Evolutionary conservation across 768 basidiomycete genomes (phyloP).

Genomic region (Arthromyces matolae): DNA sequence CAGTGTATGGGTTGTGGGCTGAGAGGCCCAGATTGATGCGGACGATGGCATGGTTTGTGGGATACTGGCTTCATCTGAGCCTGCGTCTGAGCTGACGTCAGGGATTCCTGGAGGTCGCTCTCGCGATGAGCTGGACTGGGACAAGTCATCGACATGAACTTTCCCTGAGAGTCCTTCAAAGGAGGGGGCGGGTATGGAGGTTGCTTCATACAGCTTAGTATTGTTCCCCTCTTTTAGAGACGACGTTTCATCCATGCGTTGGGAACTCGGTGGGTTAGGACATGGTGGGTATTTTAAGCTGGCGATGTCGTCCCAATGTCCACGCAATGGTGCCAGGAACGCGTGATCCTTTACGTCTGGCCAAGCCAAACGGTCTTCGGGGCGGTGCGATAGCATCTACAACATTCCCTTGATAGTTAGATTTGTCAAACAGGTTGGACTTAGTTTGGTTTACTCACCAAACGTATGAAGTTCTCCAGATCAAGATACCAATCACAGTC

Average conservation of each 20-base stretch:
- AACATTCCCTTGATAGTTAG: neutral
- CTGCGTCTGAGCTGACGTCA: neutral
- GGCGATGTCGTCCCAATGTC: slow-evolving; percentile 30
- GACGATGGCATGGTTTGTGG: slow-evolving; percentile 23
- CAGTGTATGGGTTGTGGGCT: neutral
- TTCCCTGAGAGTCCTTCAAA: neutral
- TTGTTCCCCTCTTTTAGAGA: slow-evolving; percentile 1
- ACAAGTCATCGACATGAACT: neutral
- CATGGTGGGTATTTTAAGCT: slow-evolving; percentile 28
- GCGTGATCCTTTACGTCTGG: slow-evolving; percentile 23
- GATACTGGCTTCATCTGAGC: slow-evolving; percentile 14
- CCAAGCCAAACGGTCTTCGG: slow-evolving; percentile 25
- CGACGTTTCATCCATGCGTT: slow-evolving; percentile 10
- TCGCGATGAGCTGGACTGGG: slow-evolving; percentile 4
- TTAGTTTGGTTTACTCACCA: slow-evolving; percentile 17
- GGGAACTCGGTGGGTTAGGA: slow-evolving; percentile 17
- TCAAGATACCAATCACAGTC: slow-evolving; percentile 6
- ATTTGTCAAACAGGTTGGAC: neutral
- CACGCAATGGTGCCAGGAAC: slow-evolving; percentile 24
- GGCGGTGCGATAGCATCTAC: slow-evolving; percentile 27
- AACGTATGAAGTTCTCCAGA: slow-evolving; percentile 20
- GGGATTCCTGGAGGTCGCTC: neutral
- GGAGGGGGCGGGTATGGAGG: neutral
- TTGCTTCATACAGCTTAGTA: neutral
- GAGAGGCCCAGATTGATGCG: slow-evolving; percentile 19